phyloP scores from a whole-genome alignment of 2,329 filamentous ascomycete species.

The Ophiostoma montium region DNA sequence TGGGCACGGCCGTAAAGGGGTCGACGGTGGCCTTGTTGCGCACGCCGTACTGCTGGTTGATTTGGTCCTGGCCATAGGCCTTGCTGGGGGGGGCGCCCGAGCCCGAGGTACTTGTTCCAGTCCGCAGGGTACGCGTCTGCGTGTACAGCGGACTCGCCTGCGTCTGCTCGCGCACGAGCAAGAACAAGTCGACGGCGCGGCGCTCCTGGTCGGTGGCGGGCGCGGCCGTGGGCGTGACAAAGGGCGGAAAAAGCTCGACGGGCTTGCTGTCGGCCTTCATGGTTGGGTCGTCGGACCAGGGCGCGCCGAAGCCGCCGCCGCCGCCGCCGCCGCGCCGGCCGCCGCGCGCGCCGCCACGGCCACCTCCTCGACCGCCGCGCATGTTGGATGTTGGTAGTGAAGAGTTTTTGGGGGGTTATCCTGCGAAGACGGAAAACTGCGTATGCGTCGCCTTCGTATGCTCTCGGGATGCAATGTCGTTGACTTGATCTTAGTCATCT shows the following conservation, averaged over 20 bases:
- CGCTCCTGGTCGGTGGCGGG: conserved; percentile 30
- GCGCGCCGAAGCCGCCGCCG: conserved; percentile 22
- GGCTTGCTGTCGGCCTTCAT: conserved; percentile 35
- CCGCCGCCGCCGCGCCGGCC: conserved; percentile 31
- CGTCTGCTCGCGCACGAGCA: conserved; percentile 42
- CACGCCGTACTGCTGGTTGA: conserved; percentile 41
- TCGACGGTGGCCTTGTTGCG: conserved; percentile 41
- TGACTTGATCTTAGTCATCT: too few species aligned
- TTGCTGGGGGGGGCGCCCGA: conserved; percentile 18
- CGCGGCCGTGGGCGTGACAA: conserved; percentile 32
- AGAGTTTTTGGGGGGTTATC: too few species aligned
- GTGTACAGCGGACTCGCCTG: conserved; percentile 43
- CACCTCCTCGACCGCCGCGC: conserved; percentile 24
- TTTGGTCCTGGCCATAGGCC: conserved; percentile 42
- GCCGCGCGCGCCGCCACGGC: conserved; percentile 33
- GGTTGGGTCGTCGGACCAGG: conserved; percentile 40
- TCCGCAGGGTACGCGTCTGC: conserved; percentile 34
- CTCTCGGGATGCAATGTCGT: neutral
- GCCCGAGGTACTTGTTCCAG: too few species aligned
- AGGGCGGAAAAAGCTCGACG: conserved; percentile 46
- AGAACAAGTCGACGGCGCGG: conserved; percentile 34
- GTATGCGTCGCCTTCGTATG: too few species aligned
- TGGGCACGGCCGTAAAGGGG: conserved; percentile 44
- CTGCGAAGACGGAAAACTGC: too few species aligned
- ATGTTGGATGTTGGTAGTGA: neutral